Evolutionary conservation across 805 yeast genomes (phyloP), one percentile per base, ranked within the genome.

Genomic region (Saturnispora zaruensis): DNA sequence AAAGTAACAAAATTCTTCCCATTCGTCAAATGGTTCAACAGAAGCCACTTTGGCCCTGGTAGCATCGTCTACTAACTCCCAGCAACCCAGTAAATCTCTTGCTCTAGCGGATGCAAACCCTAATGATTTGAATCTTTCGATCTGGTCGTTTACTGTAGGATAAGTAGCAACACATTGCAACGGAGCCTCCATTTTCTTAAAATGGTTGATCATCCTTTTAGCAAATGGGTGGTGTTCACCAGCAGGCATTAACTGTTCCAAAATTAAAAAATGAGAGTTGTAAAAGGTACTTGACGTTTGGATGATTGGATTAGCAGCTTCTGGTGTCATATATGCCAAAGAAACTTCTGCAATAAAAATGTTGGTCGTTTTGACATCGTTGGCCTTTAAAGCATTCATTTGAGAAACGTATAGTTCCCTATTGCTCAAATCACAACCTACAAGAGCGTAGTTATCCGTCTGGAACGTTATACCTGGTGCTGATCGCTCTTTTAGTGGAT

Each of bases 321-420:
- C 72, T 11, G 84, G 81, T 36, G 73, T 69, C 93, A 87, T 86
- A 62, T 86, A 87, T 0, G 91, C 89, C 49, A 87, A 65, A 0
- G 95, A 85, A 4, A 87, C 95, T 62, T 86, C 95, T 1, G 95
- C 91, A 37, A 87, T 72, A 59, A 83, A 87, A 2, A 86, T 71
- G 43, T 74, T 78, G 4, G 74, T 66, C 2, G 70, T 57, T n/a
- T 66, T 57, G 3, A 23, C 7, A 4, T 47, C 52, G 34, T 55
- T 53, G 9, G 63, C 44, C 8, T 66, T 60, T 13, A 72, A 55
- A 2, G 49, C 25, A 4, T 56, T 45, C 41, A 75, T 48, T 48
- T 64, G 66, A 6, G 53, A 43, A 18, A 64, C 53, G 51, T 76
- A 81, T 5, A 72, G 56, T 1, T 56, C 56, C 2, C 61, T 55